phyloP scores from a whole-genome alignment of 306 rosid genomes.

The Vicia sativa region DNA sequence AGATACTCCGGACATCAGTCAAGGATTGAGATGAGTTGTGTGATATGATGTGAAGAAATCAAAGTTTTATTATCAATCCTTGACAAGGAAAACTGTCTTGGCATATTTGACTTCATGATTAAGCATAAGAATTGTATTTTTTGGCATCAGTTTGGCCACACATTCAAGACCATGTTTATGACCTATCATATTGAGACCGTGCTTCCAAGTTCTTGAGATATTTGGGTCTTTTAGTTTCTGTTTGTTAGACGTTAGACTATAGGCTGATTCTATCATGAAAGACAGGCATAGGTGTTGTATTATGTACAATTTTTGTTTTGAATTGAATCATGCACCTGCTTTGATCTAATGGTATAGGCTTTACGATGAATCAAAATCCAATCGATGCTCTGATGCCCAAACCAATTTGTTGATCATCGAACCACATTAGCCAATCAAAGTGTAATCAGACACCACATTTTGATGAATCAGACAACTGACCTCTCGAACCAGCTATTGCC shows the following conservation, averaged over 20 bases:
- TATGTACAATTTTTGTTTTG: background rate
- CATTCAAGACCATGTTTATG: slow-evolving; percentile 20
- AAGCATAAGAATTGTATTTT: slow-evolving; percentile 13
- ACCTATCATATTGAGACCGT: background rate
- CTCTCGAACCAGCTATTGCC: background rate
- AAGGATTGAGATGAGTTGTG: slow-evolving; percentile 57
- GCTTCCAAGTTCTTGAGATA: background rate
- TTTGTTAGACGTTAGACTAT: background rate
- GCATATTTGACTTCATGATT: slow-evolving; percentile 11
- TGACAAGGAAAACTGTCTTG: background rate
- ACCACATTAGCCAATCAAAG: background rate
- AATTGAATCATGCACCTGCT: background rate
- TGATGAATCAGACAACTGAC: background rate
- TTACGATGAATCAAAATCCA: background rate
- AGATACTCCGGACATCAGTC: slow-evolving; percentile 76
- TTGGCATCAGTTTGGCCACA: background rate
- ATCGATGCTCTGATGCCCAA: background rate
- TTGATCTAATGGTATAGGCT: background rate
- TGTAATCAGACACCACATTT: background rate
- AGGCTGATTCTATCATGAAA: background rate
- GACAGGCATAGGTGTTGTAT: background rate
- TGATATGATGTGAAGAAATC: slow-evolving; percentile 21
- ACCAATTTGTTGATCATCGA: background rate
- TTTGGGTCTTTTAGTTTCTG: background rate
- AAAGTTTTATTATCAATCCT: slow-evolving; percentile 18